Evolutionary conservation across 352 stramenopile species (phyloP).

Genomic region (Pythium chondricola): DNA sequence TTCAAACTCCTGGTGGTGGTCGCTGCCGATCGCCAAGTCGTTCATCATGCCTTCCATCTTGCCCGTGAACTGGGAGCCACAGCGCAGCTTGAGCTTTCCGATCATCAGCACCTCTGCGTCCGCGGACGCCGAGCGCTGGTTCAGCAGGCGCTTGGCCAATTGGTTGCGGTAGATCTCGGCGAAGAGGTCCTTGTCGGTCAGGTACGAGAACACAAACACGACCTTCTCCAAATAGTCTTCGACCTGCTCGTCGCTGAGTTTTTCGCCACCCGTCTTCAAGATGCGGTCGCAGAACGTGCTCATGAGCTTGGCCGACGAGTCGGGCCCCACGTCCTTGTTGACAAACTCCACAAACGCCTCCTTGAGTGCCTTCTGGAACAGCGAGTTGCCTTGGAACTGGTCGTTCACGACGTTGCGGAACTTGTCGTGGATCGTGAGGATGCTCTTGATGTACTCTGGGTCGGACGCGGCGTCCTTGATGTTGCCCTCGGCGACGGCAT

Average conservation of each 20-base stretch:
- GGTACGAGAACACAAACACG: conserved; percentile 98
- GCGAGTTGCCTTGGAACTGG: conserved; percentile 94
- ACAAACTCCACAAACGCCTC: conserved; percentile 99
- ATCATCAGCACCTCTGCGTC: conserved; percentile 99
- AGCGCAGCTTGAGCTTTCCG: conserved; percentile 98
- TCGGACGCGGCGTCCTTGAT: conserved; percentile 91
- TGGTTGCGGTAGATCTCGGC: conserved; percentile 99
- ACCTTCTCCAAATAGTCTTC: conserved; percentile 97
- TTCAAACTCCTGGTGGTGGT: conserved; percentile 97
- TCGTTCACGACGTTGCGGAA: conserved; percentile 96
- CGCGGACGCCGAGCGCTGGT: conserved; percentile 95
- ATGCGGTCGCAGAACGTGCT: conserved; percentile 99
- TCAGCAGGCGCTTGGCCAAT: conserved; percentile 97
- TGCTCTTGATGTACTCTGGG: conserved; percentile 97
- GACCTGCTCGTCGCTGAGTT: conserved; percentile 95
- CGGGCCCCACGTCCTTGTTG: conserved; percentile 97
- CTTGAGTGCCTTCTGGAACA: conserved; percentile 99
- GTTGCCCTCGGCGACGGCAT: conserved; percentile 88
- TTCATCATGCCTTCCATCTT: conserved; percentile 99
- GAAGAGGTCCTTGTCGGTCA: conserved; percentile 99
- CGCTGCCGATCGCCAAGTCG: conserved; percentile 95
- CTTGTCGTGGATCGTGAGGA: conserved; percentile 97
- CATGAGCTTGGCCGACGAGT: conserved; percentile 98
- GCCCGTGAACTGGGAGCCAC: conserved; percentile 98
- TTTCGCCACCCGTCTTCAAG: conserved; percentile 97